A percentile compares a stretch with the other conserved stretches of the same genome.
Evolutionary conservation across 345 rosid species (phyloP).

Genomic region (Hypericum androsaemum): DNA sequence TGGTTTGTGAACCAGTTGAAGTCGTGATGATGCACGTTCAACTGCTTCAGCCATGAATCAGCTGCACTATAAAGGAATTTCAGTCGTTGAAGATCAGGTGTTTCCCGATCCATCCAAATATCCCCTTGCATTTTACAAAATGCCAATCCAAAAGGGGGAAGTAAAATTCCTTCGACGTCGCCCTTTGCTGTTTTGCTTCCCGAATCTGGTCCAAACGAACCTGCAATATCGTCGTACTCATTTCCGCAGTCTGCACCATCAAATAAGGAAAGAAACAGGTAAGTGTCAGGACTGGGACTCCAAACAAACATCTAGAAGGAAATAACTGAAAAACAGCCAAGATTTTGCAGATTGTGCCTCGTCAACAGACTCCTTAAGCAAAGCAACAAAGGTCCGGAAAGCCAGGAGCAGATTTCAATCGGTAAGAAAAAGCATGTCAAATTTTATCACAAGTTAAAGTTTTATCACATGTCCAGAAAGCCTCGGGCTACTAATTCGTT

Average conservation of each 20-base stretch:
- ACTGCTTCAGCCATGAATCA: constrained; percentile 80
- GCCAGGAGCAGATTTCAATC: no score
- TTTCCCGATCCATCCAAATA: constrained; percentile 44
- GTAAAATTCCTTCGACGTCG: constrained; percentile 18
- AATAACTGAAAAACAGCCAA: not conserved
- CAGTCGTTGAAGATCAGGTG: constrained; percentile 31
- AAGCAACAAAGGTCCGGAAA: no score
- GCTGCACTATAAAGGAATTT: constrained; percentile 44
- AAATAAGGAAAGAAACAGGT: not conserved
- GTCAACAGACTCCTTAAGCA: no score
- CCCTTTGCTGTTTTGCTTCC: constrained; percentile 8
- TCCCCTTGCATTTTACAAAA: constrained; percentile 61
- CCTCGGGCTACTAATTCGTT: not conserved
- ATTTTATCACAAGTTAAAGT: no score
- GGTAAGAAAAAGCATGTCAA: no score
- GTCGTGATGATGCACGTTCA: constrained; percentile 57
- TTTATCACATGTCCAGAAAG: not conserved
- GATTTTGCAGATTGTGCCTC: not conserved
- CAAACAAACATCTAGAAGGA: not conserved
- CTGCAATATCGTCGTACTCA: constrained; percentile 12
- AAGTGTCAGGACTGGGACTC: not conserved
- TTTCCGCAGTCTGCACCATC: constrained; percentile 23
- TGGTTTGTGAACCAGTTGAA: constrained; percentile 34
- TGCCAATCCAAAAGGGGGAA: constrained; percentile 62
- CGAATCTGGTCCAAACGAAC: not conserved